Evolutionary conservation across 2,329 filamentous ascomycete genomes (phyloP).

Genomic region (Diatrype stigma): DNA sequence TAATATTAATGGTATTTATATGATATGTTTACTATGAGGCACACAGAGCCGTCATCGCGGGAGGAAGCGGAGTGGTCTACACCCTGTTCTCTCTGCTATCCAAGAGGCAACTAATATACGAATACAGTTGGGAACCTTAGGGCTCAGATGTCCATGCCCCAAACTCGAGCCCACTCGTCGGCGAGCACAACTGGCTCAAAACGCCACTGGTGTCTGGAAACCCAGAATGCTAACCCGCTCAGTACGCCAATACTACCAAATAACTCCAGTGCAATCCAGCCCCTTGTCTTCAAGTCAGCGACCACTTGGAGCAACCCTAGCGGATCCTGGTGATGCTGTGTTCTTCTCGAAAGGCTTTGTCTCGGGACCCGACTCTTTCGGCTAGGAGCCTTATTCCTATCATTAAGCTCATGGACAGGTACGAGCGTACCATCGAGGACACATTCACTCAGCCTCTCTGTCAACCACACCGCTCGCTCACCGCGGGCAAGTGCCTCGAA

Average conservation of each 20-base stretch:
- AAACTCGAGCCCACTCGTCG: slow-evolving; percentile 26
- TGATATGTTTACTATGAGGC: no score
- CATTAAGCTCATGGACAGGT: slow-evolving; percentile 38
- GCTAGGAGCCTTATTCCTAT: slow-evolving; percentile 20
- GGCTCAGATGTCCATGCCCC: slow-evolving; percentile 20
- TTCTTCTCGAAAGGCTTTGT: slow-evolving; percentile 11
- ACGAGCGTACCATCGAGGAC: slow-evolving; percentile 61
- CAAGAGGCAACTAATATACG: neutral
- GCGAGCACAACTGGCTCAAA: slow-evolving; percentile 23
- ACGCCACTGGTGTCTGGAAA: slow-evolving; percentile 38
- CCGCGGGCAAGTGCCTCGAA: slow-evolving; percentile 60
- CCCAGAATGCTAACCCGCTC: slow-evolving; percentile 66
- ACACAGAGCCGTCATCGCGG: no score
- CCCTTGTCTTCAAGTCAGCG: slow-evolving; percentile 59
- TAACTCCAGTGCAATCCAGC: slow-evolving; percentile 68
- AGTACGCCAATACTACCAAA: slow-evolving; percentile 70
- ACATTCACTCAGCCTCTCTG: slow-evolving; percentile 61
- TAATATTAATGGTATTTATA: no score
- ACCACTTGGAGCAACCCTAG: slow-evolving; percentile 70
- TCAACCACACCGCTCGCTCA: slow-evolving; percentile 66
- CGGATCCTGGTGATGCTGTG: slow-evolving; percentile 60
- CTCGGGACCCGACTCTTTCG: slow-evolving; percentile 15
- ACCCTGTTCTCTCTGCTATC: neutral
- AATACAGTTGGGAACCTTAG: neutral
- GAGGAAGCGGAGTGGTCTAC: neutral